A percentile compares a stretch with the other conserved stretches of the same genome.
Conservation (phyloP, 2,329 filamentous ascomycete genomes). For the Sporothrix euskadiensis region DNA sequence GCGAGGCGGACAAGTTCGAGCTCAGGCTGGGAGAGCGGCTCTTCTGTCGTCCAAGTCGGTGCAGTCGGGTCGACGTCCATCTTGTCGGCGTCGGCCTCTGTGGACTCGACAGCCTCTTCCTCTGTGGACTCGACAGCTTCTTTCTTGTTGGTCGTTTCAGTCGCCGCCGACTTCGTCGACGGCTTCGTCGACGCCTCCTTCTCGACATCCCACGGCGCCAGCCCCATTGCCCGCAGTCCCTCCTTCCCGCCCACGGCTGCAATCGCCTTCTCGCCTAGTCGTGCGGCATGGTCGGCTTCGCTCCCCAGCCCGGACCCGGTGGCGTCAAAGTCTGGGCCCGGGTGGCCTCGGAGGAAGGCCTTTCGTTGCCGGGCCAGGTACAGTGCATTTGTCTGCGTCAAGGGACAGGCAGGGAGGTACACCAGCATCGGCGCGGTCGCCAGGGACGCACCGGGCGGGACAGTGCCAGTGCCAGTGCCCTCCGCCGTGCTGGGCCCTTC, state of each 20-base stretch:
- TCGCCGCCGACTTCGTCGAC: slow-evolving; percentile 35
- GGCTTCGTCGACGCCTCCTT: neutral
- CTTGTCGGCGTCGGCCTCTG: slow-evolving; percentile 30
- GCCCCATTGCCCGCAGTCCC: slow-evolving; percentile 58
- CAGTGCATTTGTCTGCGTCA: slow-evolving; percentile 59
- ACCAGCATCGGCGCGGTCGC: slow-evolving; percentile 52
- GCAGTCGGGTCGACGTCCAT: slow-evolving; percentile 36
- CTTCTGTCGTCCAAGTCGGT: slow-evolving; percentile 27
- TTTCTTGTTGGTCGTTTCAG: no score
- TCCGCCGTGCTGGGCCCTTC: slow-evolving; percentile 40
- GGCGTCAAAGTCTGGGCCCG: slow-evolving; percentile 58
- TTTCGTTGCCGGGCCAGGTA: slow-evolving; percentile 60
- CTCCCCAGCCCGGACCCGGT: slow-evolving; percentile 52
- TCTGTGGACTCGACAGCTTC: no score
- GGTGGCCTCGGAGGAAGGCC: slow-evolving; percentile 56
- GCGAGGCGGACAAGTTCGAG: slow-evolving; percentile 55
- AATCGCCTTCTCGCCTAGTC: slow-evolving; percentile 54
- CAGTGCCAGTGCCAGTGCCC: neutral
- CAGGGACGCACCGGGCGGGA: neutral
- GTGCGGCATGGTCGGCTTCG: slow-evolving; percentile 53
- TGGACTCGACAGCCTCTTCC: no score
- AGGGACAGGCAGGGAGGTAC: slow-evolving; percentile 56
- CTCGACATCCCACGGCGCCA: slow-evolving; percentile 52
- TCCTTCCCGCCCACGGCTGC: slow-evolving; percentile 52
- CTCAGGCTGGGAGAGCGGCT: slow-evolving; percentile 42